Evolutionary conservation across 768 basidiomycete species (phyloP), one percentile per base, ranked within the genome.

Genomic region (Crucibulum laeve): DNA sequence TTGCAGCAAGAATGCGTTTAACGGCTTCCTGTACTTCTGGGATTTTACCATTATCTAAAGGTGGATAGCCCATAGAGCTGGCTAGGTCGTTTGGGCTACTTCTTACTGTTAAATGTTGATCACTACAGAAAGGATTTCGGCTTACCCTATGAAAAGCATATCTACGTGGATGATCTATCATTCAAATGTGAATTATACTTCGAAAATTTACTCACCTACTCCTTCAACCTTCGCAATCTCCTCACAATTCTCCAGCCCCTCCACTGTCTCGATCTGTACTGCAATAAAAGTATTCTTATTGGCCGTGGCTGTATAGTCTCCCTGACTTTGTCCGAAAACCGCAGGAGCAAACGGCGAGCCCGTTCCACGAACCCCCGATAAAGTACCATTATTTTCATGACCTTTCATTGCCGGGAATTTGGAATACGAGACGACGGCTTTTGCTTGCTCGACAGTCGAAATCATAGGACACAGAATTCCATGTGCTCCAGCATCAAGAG

Each of bases 221-320:
- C 54, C 54, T 10, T 55, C 51, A 1, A 52, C 54, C n/a, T 45
- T 42, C n/a, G 54, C 54, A 21, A 55, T 55, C 5, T 43, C 49
- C 45, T 52, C 49, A 25, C 54, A 55, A n/a, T 53, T 55, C 14
- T 50, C 49, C 17, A 55, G 34, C 10, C 54, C 54, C 32, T 43
- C 30, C 14, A 51, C 22, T 4, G 51, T 55, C 42, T 55, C 54
- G 7, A 55, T 55, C 39, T 55, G 54, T 2, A 51, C 49, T 2
- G 49, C 51, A 17, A 53, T 34, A 26, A 55, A 47, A 3, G 54
- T 55, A 40, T 55, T 55, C 21, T 40, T 44, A 38, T 55, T 55
- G 21, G 54, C 54, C 15, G 54, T 53, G 41, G 51, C 48, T 18
- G 53, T 50, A 32, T 53, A 55, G 25, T 55, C 51, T 30, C 25